phyloP scores from a whole-genome alignment of 2,329 filamentous ascomycete genomes.

The Colletotrichum cereale region DNA sequence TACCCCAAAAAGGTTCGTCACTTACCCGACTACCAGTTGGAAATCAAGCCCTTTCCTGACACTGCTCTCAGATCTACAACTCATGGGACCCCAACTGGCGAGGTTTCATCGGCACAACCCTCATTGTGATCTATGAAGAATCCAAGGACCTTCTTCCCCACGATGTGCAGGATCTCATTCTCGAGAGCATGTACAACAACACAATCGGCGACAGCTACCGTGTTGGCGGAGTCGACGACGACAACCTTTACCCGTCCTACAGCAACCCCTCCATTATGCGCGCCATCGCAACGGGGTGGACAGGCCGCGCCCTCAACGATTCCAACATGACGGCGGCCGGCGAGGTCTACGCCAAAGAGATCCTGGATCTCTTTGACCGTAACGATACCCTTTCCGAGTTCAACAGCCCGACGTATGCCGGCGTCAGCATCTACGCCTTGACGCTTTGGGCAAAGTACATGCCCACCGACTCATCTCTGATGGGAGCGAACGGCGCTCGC shows the following conservation, averaged over 20 bases:
- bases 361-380: constrained; percentile 68
- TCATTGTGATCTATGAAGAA: constrained; percentile 71
- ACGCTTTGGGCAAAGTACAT: constrained; percentile 72
- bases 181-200: constrained; percentile 65
- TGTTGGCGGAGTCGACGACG: constrained; percentile 60
- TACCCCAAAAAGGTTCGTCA: constrained; percentile 54
- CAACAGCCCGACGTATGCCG: constrained; percentile 66
- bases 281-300: constrained; percentile 70
- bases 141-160: constrained; percentile 59
- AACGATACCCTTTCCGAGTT: constrained; percentile 62
- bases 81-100: constrained; percentile 75
- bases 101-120: constrained; percentile 70
- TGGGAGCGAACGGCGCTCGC: constrained; percentile 61
- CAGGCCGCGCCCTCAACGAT: constrained; percentile 64
- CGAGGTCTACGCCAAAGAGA: constrained; percentile 66
- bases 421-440: constrained; percentile 69
- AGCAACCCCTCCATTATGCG: constrained; percentile 65
- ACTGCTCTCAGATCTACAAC: constrained; percentile 59
- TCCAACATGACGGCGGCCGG: constrained; percentile 70
- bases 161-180: constrained; percentile 56
- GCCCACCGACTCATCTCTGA: constrained; percentile 60
- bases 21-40: background rate
- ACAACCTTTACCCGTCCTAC: constrained; percentile 57
- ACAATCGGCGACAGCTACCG: constrained; percentile 72
- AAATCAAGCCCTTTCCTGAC: background rate